Conservation (phyloP, 2,329 filamentous ascomycete genomes). For the Cadophora sp. region DNA sequence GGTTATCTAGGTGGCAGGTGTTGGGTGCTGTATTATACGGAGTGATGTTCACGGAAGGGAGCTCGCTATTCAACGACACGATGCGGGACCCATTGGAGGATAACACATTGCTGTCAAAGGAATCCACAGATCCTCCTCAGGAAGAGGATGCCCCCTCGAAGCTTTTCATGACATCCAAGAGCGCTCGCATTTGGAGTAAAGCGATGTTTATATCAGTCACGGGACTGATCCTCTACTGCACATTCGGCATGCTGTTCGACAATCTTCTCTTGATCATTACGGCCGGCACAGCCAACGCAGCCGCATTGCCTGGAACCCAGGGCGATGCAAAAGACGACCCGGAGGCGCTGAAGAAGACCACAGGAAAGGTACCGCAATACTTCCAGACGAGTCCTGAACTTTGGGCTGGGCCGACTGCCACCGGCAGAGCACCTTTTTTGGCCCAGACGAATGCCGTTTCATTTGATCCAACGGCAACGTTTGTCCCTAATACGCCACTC, state of each 20-base stretch:
- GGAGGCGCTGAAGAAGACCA: neutral
- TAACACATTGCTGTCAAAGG: constrained; percentile 6
- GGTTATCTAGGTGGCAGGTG: neutral
- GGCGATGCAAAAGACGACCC: neutral
- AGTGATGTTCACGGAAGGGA: neutral
- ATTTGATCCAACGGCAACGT: constrained; percentile 63
- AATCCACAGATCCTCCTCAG: neutral
- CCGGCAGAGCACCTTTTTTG: constrained; percentile 72
- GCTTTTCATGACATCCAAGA: constrained; percentile 6
- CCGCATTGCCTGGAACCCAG: neutral
- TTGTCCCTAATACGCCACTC: constrained; percentile 72
- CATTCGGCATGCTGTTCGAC: constrained; percentile 31
- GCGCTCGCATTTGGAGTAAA: constrained; percentile 17
- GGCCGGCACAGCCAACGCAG: constrained; percentile 12
- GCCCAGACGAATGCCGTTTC: constrained; percentile 73
- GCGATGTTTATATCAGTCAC: constrained; percentile 15
- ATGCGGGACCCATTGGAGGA: constrained; percentile 15
- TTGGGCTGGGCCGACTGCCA: constrained; percentile 72
- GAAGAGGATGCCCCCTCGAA: constrained; percentile 13
- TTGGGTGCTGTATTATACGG: neutral
- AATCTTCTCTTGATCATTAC: constrained; percentile 23
- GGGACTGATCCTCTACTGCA: constrained; percentile 30
- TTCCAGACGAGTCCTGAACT: constrained; percentile 67
- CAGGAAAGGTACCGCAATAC: constrained; percentile 62
- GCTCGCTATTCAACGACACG: neutral